Evolutionary conservation across 2,329 filamentous ascomycete genomes (phyloP), one percentile per base, ranked within the genome.

Genomic region (Ophiosphaerella herpotricha): DNA sequence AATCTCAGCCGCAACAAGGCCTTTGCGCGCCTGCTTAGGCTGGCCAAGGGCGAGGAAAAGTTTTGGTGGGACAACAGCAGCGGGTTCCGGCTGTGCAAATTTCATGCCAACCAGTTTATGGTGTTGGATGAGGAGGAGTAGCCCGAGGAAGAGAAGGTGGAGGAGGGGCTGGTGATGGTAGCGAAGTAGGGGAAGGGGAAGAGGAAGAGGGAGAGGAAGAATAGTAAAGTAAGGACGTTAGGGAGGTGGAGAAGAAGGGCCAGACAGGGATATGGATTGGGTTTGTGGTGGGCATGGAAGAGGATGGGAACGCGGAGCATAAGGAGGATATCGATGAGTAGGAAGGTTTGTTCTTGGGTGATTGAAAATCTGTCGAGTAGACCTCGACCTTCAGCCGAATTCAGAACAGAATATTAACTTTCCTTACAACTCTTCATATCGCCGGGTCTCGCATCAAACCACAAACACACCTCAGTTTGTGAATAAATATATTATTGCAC

Each of bases 401-500:
- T 18, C 16, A 18, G 16, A 18, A 18, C 16, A 18, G 16, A 29
- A 29, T 29, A 29, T 29, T 4, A 29, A 2, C 16, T 18, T 18
- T 18, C 26, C 26, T 29, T 11, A 29, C 6, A 29, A 29, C 26
- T 2, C 26, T 29, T 29, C 26, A 29, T 7, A 2, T 29, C 9
- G 26, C 26, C 6, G 4, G 4, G 9, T 29, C 9, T 29, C 26
- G 4, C 26, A 29, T 29, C 26, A 29, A 7, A 29, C 26, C 26
- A 29, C 26, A 29, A 7, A 29, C 26, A 29, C 26, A 21, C 9
- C 26, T 29, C 26, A 29, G 7, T 11, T 29, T 4, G 6, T 39
- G 26, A 11, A 32, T 33, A 13, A 42, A 34, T 34, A 31, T 42
- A 34, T 42, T 42, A 42, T 42, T 42, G 34, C 34, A 36, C n/a